These are phyloP conservation scores for Diaporthe amygdali DNA, from an alignment of 2,329 filamentous ascomycete species.

Conservation along the genomic window DNA sequence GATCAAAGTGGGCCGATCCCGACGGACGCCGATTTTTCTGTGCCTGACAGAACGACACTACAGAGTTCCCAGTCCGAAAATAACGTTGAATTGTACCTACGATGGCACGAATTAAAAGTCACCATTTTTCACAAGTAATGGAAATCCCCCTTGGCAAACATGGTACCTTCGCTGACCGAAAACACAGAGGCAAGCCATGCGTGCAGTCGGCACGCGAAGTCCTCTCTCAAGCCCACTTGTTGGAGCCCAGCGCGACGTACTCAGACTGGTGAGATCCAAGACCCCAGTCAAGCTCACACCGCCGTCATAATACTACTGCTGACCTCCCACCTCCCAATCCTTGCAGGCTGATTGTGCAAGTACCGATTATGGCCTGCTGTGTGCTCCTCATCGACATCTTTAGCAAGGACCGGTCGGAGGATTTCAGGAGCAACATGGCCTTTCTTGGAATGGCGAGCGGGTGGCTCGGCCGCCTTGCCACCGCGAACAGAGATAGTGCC, in stretches of 20 bases:
- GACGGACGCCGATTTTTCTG: neutral
- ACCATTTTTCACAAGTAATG: neutral
- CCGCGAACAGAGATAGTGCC: neutral
- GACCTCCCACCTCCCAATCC: neutral
- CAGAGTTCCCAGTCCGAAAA: neutral
- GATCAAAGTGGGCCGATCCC: neutral
- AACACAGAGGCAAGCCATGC: neutral
- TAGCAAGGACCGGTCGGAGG: neutral
- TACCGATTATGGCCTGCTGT: neutral
- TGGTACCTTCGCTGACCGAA: neutral
- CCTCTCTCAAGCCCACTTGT: neutral
- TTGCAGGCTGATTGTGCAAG: neutral
- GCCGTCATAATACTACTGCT: neutral
- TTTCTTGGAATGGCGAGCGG: neutral
- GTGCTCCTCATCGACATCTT: neutral
- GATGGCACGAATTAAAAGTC: neutral
- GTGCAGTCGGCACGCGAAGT: neutral
- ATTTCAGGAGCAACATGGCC: neutral
- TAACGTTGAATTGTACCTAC: neutral
- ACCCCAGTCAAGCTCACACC: neutral
- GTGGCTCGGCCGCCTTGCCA: neutral
- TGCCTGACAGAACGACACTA: neutral
- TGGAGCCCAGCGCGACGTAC: neutral
- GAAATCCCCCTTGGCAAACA: neutral
- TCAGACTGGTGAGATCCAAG: neutral